Evolutionary conservation across 2,329 filamentous ascomycete genomes (phyloP).

Genomic region (Alternaria brassicicola): DNA sequence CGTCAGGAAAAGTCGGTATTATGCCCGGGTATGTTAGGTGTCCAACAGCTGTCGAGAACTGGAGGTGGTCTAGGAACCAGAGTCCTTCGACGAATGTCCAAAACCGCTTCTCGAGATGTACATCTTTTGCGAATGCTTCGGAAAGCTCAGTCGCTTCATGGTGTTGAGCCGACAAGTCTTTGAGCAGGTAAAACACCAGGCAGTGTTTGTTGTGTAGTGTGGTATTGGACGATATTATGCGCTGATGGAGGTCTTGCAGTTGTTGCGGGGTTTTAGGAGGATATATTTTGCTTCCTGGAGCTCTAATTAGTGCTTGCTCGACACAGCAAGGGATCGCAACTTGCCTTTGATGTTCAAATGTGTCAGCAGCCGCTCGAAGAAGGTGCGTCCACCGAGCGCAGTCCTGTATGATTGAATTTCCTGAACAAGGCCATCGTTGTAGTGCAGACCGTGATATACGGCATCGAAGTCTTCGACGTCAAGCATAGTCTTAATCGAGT

Average conservation of each 20-base stretch:
- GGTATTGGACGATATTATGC: slow-evolving; percentile 69
- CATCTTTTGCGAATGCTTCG: slow-evolving; percentile 65
- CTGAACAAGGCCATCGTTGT: slow-evolving; percentile 48
- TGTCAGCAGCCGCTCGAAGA: slow-evolving; percentile 78
- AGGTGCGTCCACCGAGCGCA: slow-evolving; percentile 71
- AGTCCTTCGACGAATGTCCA: slow-evolving; percentile 81
- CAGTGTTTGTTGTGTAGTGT: slow-evolving; percentile 80
- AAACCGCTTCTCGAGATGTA: slow-evolving; percentile 76
- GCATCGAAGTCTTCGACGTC: slow-evolving; percentile 71
- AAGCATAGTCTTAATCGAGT: slow-evolving; percentile 55
- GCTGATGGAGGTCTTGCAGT: slow-evolving; percentile 71
- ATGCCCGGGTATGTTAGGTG: slow-evolving; percentile 80
- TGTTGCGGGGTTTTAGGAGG: slow-evolving; percentile 73
- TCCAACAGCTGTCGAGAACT: slow-evolving; percentile 71
- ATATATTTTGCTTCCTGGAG: slow-evolving; percentile 67
- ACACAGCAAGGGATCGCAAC: slow-evolving; percentile 7
- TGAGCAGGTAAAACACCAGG: slow-evolving; percentile 81
- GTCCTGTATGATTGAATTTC: slow-evolving; percentile 72
- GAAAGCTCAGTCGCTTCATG: slow-evolving; percentile 57
- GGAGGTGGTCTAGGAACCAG: slow-evolving; percentile 76
- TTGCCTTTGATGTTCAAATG: slow-evolving; percentile 74
- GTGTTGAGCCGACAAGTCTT: slow-evolving; percentile 67
- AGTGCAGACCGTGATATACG: slow-evolving; percentile 61
- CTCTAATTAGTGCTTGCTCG: background rate
- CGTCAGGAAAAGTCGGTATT: slow-evolving; percentile 80